Conservation (phyloP, 1,139 yeast species). For the Zygoascus hellenicus region DNA sequence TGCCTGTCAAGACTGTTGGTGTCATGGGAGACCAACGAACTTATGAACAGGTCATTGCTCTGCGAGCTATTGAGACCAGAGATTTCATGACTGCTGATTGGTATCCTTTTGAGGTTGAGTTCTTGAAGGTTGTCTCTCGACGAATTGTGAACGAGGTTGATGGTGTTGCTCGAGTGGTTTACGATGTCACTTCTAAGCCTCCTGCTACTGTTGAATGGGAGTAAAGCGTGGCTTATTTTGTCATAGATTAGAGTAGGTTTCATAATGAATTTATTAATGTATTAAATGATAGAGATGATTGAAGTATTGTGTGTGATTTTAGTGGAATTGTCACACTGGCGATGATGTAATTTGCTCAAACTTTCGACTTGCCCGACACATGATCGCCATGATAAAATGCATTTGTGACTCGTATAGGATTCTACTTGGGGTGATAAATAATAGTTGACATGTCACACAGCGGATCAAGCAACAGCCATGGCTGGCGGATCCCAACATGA, state of each 20-base stretch:
- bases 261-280: background rate
- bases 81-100: slow-evolving; percentile 99
- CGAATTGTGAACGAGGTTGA: slow-evolving; percentile 97
- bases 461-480: too few species aligned
- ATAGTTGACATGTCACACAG: too few species aligned
- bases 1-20: slow-evolving; percentile 98
- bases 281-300: background rate
- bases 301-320: background rate
- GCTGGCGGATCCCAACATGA: too few species aligned
- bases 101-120: slow-evolving; percentile 88
- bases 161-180: slow-evolving; percentile 98
- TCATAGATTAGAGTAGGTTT: background rate
- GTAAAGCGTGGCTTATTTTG: slow-evolving; percentile 36
- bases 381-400: too few species aligned
- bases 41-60: slow-evolving; percentile 97
- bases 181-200: slow-evolving; percentile 97
- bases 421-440: too few species aligned
- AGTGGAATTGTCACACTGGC: background rate
- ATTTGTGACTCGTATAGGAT: too few species aligned
- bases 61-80: slow-evolving; percentile 94
- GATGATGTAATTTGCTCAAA: too few species aligned
- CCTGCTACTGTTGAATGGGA: slow-evolving; percentile 99
- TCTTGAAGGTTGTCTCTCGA: slow-evolving; percentile 88
- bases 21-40: slow-evolving; percentile 99
- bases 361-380: too few species aligned